Evolutionary conservation across 1,284 basidiomycete genomes (phyloP).

Genomic region (Sparassis latifolia): DNA sequence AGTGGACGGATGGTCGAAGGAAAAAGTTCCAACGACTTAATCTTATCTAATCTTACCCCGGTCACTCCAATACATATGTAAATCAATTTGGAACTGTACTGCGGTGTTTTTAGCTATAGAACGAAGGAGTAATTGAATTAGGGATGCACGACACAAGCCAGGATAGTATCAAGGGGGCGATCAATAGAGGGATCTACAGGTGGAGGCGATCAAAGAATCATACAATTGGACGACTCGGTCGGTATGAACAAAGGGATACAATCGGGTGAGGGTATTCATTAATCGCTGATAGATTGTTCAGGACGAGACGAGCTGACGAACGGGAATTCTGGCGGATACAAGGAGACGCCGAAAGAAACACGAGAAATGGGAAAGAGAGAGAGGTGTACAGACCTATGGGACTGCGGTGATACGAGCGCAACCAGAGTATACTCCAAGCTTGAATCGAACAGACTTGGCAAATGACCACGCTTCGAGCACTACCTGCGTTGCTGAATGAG

Average conservation of each 20-base stretch:
- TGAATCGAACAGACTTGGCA: not conserved
- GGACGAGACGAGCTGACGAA: constrained; percentile 7
- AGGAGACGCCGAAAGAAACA: not conserved
- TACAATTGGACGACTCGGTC: not conserved
- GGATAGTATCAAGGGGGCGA: no score
- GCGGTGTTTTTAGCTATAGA: no score
- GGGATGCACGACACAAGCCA: no score
- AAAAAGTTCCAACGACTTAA: not conserved
- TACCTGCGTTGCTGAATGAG: constrained; percentile 6
- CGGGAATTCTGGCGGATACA: not conserved
- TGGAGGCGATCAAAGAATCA: not conserved
- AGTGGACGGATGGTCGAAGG: not conserved
- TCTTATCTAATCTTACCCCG: no score
- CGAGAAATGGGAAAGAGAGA: not conserved
- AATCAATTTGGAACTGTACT: no score
- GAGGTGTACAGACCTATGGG: not conserved
- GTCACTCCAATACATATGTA: no score
- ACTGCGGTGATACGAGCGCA: not conserved
- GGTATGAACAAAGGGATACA: not conserved
- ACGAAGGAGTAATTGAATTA: no score
- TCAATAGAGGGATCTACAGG: no score
- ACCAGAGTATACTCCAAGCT: constrained; percentile 10
- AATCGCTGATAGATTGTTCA: not conserved
- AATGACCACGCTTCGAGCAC: constrained; percentile 10
- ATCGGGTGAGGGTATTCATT: not conserved